Evolutionary conservation across 2,329 filamentous ascomycete genomes (phyloP), one percentile per base, ranked within the genome.

Genomic region (Phialophora verrucosa): DNA sequence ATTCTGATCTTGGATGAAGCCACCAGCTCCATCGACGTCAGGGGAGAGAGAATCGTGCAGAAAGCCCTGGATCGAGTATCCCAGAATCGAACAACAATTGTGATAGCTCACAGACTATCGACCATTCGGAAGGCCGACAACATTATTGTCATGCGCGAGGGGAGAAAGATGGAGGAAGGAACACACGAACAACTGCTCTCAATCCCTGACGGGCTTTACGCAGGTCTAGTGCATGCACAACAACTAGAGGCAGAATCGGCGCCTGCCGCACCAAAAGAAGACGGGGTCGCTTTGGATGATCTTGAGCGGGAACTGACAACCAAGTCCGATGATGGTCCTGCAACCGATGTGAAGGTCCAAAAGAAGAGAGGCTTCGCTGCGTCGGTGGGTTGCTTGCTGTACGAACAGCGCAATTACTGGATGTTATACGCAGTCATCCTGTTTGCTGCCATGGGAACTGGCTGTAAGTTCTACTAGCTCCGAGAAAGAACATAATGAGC

Each of bases 1-100:
- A 85, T 93, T 1, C 78, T 93, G 2, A 84, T 93, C 5, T 80
- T 95, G 7, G 90, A 95, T 73, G 90, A 94, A 76, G 91, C 91
- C 1, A 93, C 90, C 0, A 90, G 87, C 64, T 88, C 90, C 14
- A 83, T 87, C 44, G 85, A 87, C 69, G 83, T 85, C 0, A 78
- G 82, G 14, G 84, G 83, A 0, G 85, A 87, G 71, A 78, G 77
- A 11, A 80, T 83, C n/a, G 84, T 87, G 0, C 85, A 87, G 70
- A 75, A 80, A 35, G 84, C 85, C 0, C 78, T 87, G 4, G 81
- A 83, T 61, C 77, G 79, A 6, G 79, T 89, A 0, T 84, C 90
- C 0, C 80, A 84, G 10, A 84, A 82, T 6, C 84, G 91, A 5
- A 91, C 90, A 0, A 88, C 91, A 0, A 85, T 95, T n/a, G 86